Base-by-base conservation (phyloP, 2,329 filamentous ascomycete genomes). In the Mycogone perniciosa region DNA sequence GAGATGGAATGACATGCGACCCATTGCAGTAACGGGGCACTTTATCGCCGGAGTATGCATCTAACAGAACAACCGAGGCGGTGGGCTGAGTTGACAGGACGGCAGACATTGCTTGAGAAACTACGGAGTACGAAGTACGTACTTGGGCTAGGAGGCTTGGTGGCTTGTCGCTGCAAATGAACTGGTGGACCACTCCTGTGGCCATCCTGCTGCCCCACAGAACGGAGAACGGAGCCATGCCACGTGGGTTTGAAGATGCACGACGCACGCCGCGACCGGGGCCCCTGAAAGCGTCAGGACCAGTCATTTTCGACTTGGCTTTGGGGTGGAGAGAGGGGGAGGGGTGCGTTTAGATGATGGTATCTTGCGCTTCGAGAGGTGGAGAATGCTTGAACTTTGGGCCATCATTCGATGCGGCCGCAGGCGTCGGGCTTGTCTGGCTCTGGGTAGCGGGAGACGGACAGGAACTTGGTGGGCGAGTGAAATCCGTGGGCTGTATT, bases 181-280 rank as follows among this genome's bases (percentile, higher is more conserved):
- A 53, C 51, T 42, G 51, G 42, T 51, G 44, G 48, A 51, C 50
- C 26, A 49, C 40, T 37, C 45, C 49, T 51, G 47, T 44, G 40
- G 47, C 42, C 51, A 52, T 52, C 41, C 31, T 47, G 7, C 35
- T 48, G 50, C 55, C 46, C 38, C 53, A 43, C 44, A 48, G 20
- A 3, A 20, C 20, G 20, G 20, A 20, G 20, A 47, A 59, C 54
- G 57, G 59, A 56, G 53, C 50, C 53, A 20, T 51, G 59, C 61
- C 61, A 64, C 61, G 61, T 64, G 61, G 62, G 52, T 56, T 60
- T 58, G 44, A 56, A 56, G 52, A 54, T 62, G 59, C 58, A 56
- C 61, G 57, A 53, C 54, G 54, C 56, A 55, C 53, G 52, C 52
- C 31, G 30, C 43, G 43, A 45, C 43, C n/a, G 29, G 43, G 43